phyloP scores from a whole-genome alignment of 495 filamentous ascomycete species.

The Lasiosphaeris hirsuta region DNA sequence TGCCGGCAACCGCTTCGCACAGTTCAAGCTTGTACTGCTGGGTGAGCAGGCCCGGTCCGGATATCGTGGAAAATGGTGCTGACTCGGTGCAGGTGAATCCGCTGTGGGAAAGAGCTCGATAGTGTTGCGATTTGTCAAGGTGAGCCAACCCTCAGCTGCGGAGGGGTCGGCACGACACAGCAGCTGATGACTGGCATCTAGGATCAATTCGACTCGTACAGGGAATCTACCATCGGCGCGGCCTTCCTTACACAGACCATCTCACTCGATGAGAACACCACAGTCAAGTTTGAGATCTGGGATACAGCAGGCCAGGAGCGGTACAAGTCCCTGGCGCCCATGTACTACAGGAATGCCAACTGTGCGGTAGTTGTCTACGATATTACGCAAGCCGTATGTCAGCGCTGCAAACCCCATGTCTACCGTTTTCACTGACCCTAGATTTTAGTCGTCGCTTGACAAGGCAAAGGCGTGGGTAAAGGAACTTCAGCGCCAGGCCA shows the following conservation, averaged over 20 bases:
- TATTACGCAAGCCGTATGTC: conserved; percentile 92
- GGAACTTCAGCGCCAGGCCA: conserved; percentile 95
- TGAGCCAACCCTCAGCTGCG: conserved; percentile 35
- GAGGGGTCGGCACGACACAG: background rate
- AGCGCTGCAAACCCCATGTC: background rate
- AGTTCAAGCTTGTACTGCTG: conserved; percentile 97
- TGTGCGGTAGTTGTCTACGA: conserved; percentile 99
- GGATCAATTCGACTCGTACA: conserved; percentile 99
- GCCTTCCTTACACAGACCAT: conserved; percentile 99
- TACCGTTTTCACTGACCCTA: conserved; percentile 6
- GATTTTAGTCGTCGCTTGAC: conserved; percentile 78
- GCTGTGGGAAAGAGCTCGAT: conserved; percentile 99
- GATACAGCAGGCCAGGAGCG: conserved; percentile 97
- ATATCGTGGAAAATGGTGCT: conserved; percentile 28
- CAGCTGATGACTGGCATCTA: conserved; percentile 34
- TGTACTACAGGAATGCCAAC: conserved; percentile 99
- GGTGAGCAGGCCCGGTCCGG: conserved; percentile 48
- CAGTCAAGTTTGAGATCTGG: conserved; percentile 99
- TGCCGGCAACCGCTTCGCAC: conserved; percentile 74
- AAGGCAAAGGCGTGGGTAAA: conserved; percentile 99
- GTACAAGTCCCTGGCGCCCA: conserved; percentile 96
- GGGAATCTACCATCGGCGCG: conserved; percentile 98
- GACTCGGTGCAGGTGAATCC: conserved; percentile 73
- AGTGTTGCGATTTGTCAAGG: conserved; percentile 97
- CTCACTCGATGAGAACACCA: conserved; percentile 92